Evolutionary conservation across 1,139 yeast species (phyloP).

Genomic region (Protomyces inouyei): DNA sequence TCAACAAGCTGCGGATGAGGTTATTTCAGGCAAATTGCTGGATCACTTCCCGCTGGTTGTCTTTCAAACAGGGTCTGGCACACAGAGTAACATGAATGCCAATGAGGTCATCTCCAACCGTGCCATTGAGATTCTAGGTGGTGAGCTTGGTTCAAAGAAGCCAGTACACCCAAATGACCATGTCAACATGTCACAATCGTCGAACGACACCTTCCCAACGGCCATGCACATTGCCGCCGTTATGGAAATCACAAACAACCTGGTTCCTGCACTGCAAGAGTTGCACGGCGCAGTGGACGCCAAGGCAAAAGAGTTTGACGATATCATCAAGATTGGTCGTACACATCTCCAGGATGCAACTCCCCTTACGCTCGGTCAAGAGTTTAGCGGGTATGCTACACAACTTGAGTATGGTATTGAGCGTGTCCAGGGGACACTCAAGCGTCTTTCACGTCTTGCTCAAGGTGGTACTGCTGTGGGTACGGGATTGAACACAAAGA

Average conservation of each 20-base stretch:
- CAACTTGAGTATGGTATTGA: constrained; percentile 86
- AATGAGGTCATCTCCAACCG: constrained; percentile 85
- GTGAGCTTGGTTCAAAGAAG: constrained; percentile 78
- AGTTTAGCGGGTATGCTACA: constrained; percentile 92
- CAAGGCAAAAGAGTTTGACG: constrained; percentile 75
- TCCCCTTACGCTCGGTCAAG: constrained; percentile 95
- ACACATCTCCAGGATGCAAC: constrained; percentile 99
- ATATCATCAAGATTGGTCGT: constrained; percentile 95
- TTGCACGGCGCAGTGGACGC: constrained; percentile 71
- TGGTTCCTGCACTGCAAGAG: constrained; percentile 72
- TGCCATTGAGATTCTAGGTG: constrained; percentile 93
- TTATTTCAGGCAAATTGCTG: constrained; percentile 79
- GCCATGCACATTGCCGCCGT: constrained; percentile 99
- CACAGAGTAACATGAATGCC: constrained; percentile 81
- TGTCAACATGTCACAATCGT: constrained; percentile 96
- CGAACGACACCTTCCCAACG: constrained; percentile 96
- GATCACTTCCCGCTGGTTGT: constrained; percentile 97
- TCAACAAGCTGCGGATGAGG: constrained; percentile 92
- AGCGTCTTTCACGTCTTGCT: constrained; percentile 74
- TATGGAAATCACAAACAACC: constrained; percentile 66
- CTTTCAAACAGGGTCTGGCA: constrained; percentile 98
- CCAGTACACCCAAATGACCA: constrained; percentile 99
- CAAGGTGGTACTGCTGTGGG: constrained; percentile 99
- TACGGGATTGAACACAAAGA: constrained; percentile 89
- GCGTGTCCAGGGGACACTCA: constrained; percentile 72